Evolutionary conservation across 1,284 basidiomycete genomes (phyloP).

Genomic region (Rhizoctonia solani): DNA sequence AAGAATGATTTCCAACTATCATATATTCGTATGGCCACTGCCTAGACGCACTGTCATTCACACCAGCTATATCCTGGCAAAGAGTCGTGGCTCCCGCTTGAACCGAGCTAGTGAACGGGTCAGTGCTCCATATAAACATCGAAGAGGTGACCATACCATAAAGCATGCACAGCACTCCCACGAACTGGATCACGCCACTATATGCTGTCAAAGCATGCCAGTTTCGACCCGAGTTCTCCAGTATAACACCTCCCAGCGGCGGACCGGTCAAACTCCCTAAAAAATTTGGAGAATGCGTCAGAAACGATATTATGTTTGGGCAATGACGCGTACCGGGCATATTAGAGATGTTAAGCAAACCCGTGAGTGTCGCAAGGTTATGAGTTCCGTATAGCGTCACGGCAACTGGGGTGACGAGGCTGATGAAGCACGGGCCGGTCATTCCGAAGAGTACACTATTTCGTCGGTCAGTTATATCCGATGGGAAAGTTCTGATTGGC

Average conservation of each 20-base stretch:
- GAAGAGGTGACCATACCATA: too few relatives aligned
- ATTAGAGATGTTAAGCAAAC: conserved; percentile 39
- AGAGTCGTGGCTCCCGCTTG: conserved; percentile 40
- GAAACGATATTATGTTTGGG: too few relatives aligned
- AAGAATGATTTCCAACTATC: too few relatives aligned
- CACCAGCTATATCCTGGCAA: not conserved
- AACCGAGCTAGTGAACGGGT: conserved; percentile 36
- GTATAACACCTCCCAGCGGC: conserved; percentile 40
- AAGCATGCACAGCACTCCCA: conserved; percentile 33
- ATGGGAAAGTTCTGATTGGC: too few relatives aligned
- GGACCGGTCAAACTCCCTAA: conserved; percentile 38
- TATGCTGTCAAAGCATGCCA: conserved; percentile 40
- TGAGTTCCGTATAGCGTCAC: conserved; percentile 40
- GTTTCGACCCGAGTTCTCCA: conserved; percentile 35
- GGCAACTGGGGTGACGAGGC: conserved; percentile 40
- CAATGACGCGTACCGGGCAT: conserved; percentile 21
- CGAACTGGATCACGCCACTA: conserved; percentile 35
- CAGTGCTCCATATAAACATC: not conserved
- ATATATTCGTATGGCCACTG: not conserved
- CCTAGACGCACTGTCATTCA: not conserved
- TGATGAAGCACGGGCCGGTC: conserved; percentile 33
- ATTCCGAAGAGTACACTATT: not conserved
- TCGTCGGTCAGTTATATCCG: conserved; percentile 7
- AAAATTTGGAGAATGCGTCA: too few relatives aligned
- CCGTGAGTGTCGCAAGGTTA: conserved; percentile 41